Evolutionary conservation across 192 early-diverging fungal genomes (phyloP), one percentile per base, ranked within the genome.

Genomic region (Rhizophlyctis rosea): DNA sequence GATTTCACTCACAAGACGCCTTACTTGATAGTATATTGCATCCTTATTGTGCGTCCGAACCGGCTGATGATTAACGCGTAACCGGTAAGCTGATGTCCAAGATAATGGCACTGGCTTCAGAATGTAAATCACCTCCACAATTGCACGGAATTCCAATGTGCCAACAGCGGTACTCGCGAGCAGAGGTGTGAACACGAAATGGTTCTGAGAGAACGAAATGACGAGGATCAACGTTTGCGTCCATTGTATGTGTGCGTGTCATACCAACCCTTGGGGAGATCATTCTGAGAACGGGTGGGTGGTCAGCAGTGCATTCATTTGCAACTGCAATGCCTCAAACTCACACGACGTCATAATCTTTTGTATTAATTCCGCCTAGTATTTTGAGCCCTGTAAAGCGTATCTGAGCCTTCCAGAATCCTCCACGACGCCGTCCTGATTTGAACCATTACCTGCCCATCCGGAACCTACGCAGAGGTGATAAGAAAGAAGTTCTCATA

Each of bases 171-270:
- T 72, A 9, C 69, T 61, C 1, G 91, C 90, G 50, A 95, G 76
- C 47, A 95, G 67, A 18, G 93, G 93, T 34, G 93, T 95, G 70
- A 92, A 91, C 27, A 90, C 71, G 71, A 93, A 93, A 70, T 91
- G 88, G 66, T 91, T 91, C 47, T 61, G 54, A 1, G 28, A 36
- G 48, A 32, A 30, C n/a, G n/a, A n/a, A n/a, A n/a, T n/a, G n/a
- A n/a, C n/a, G n/a, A n/a, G n/a, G n/a, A n/a, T n/a, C n/a, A n/a
- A n/a, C n/a, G n/a, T n/a, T 14, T 7, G 13, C 18, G 34, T 18
- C 7, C 21, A 48, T 47, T 3, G 61, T 23, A 24, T 1, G 2
- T n/a, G 1, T 2, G 29, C 28, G 54, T 21, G n/a, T 18, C 27
- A 33, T 57, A 18, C 57, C 18, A 52, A 67, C 65, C 47, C 92